phyloP scores from a whole-genome alignment of 108 stramenopile species.

The Skeletonema potamos region DNA sequence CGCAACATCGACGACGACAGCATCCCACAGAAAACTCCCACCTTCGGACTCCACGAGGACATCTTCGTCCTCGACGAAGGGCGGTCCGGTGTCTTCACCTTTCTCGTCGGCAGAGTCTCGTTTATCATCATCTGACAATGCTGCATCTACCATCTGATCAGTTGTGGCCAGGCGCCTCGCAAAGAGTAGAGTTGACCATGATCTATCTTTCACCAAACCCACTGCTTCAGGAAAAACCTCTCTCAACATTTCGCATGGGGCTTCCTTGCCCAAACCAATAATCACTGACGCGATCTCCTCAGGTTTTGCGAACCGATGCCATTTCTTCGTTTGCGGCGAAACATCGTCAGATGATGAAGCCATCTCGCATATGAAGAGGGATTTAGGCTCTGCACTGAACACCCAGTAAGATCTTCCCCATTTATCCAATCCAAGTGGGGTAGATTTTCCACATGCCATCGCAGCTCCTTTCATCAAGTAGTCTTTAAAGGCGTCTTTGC shows the following conservation, averaged over 20 bases:
- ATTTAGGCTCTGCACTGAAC: constrained; percentile 59
- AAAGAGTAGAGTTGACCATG: constrained; percentile 63
- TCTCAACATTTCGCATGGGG: constrained; percentile 57
- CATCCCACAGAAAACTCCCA: constrained; percentile 71
- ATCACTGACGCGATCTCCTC: constrained; percentile 83
- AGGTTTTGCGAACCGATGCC: constrained; percentile 63
- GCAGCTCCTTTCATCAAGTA: constrained; percentile 60
- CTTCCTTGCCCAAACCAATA: constrained; percentile 65
- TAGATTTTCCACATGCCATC: constrained; percentile 70
- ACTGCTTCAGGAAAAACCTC: constrained; percentile 57
- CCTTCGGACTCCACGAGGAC: constrained; percentile 75
- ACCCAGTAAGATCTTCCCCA: constrained; percentile 78
- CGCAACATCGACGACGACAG: constrained; percentile 56
- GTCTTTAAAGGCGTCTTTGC: constrained; percentile 43
- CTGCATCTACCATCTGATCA: constrained; percentile 1
- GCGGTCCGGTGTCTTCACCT: constrained; percentile 23
- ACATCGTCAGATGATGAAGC: neutral
- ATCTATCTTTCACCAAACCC: constrained; percentile 45
- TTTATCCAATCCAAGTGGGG: constrained; percentile 66
- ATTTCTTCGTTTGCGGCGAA: constrained; percentile 20
- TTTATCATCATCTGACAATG: constrained; percentile 16
- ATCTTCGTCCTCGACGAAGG: constrained; percentile 64
- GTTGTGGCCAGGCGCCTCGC: constrained; percentile 37
- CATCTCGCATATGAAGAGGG: constrained; percentile 62
- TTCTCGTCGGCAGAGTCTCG: constrained; percentile 11